Evolutionary conservation across 1,284 basidiomycete genomes (phyloP).

Genomic region (Irpex rosettiformis): DNA sequence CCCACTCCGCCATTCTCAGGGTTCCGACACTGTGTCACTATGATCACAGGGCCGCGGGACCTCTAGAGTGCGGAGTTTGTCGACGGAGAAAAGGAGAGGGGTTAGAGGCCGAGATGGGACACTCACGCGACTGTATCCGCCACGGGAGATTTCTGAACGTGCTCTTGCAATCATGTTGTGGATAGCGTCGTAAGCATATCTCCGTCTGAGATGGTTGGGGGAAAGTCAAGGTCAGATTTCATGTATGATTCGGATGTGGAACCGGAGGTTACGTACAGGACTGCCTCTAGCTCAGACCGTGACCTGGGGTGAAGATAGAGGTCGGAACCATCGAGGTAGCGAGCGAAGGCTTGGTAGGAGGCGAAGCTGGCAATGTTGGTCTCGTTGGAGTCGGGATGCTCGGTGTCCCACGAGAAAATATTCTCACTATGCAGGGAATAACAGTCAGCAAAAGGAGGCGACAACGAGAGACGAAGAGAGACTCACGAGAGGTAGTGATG

Average conservation of each 20-base stretch:
- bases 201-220: slow-evolving; percentile 39
- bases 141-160: slow-evolving; percentile 57
- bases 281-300: slow-evolving; percentile 61
- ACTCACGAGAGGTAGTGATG: slow-evolving; percentile 66
- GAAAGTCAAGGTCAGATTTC: slow-evolving; percentile 1
- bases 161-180: slow-evolving; percentile 74
- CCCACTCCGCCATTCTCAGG: background rate
- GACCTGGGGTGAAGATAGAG: slow-evolving; percentile 66
- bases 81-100: background rate
- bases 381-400: slow-evolving; percentile 67
- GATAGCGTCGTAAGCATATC: slow-evolving; percentile 75
- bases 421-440: slow-evolving; percentile 50
- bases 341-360: slow-evolving; percentile 39
- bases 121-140: slow-evolving; percentile 73
- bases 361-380: slow-evolving; percentile 65
- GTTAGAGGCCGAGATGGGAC: background rate
- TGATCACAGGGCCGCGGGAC: background rate
- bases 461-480: slow-evolving; percentile 9
- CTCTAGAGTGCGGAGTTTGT: background rate
- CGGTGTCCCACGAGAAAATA: slow-evolving; percentile 61
- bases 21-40: background rate
- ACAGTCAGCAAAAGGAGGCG: slow-evolving; percentile 7
- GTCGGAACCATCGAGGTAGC: slow-evolving; percentile 44
- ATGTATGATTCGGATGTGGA: slow-evolving; percentile 6
- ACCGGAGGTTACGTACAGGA: slow-evolving; percentile 48